Percentiles rank a stretch among this genome's conserved stretches.
phyloP scores from a whole-genome alignment of 1,284 basidiomycete species.

The Moniliella sp. region DNA sequence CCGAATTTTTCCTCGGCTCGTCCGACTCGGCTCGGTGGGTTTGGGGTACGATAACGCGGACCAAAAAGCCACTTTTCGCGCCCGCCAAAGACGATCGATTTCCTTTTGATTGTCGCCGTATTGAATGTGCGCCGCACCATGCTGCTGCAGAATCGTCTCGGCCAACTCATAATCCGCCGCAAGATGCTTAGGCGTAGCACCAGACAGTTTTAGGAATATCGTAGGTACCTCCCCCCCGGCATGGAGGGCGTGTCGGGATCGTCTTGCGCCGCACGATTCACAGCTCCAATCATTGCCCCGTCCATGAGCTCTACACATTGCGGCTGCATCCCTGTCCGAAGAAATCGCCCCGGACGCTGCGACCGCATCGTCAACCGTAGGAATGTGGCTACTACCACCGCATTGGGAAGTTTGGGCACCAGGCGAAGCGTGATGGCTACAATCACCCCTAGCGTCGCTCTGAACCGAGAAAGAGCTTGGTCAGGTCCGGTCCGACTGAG shows the following conservation, averaged over 20 bases:
- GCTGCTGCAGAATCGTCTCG: background rate
- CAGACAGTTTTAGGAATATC: too few relatives aligned
- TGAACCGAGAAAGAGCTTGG: constrained; percentile 80
- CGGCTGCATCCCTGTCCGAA: constrained; percentile 38
- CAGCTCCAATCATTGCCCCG: constrained; percentile 24
- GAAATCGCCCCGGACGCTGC: too few relatives aligned
- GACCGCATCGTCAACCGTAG: too few relatives aligned
- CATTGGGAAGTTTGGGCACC: constrained; percentile 56
- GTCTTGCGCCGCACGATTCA: constrained; percentile 27
- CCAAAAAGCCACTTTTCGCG: constrained; percentile 62
- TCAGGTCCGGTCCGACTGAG: constrained; percentile 66
- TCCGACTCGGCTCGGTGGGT: background rate
- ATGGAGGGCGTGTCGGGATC: too few relatives aligned
- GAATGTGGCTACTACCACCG: constrained; percentile 39
- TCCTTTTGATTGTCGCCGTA: constrained; percentile 46
- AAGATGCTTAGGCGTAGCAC: too few relatives aligned
- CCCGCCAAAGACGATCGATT: constrained; percentile 57
- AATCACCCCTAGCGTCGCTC: constrained; percentile 83
- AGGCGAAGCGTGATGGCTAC: constrained; percentile 72
- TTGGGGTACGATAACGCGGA: constrained; percentile 35
- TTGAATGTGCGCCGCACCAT: background rate
- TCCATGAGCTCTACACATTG: constrained; percentile 37
- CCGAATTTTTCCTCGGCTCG: too few relatives aligned
- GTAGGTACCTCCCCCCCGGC: too few relatives aligned
- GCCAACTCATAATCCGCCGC: background rate